Conservation (phyloP, 2,329 filamentous ascomycete species). For the Emmonsia crescens region DNA sequence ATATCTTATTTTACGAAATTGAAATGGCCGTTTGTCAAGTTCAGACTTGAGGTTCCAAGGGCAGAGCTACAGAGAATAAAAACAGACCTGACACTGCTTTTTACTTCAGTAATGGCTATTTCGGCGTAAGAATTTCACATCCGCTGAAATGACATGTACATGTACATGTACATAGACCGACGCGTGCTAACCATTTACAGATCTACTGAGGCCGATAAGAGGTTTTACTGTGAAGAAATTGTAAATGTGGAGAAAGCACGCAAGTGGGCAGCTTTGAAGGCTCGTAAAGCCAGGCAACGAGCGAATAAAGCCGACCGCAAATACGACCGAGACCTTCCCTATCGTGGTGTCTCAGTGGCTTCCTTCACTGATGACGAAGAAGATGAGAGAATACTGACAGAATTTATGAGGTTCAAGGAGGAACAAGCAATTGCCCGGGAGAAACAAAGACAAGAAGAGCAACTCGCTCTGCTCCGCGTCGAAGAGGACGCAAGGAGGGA, state of each 20-base stretch:
- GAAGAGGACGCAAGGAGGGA: neutral
- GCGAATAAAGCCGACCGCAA: neutral
- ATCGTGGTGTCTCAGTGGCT: neutral
- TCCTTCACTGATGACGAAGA: neutral
- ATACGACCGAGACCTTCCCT: neutral
- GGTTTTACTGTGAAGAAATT: slow-evolving; percentile 4
- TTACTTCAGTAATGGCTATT: slow-evolving; percentile 9
- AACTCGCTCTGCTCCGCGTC: neutral
- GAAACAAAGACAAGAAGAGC: neutral
- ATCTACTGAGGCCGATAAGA: slow-evolving; percentile 1
- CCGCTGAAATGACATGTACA: neutral
- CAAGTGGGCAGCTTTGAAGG: slow-evolving; percentile 1
- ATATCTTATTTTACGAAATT: slow-evolving; percentile 7
- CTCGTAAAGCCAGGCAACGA: slow-evolving; percentile 4
- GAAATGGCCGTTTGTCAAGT: slow-evolving; percentile 11
- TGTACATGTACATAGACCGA: neutral
- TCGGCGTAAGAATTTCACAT: neutral
- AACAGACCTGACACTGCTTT: slow-evolving; percentile 7
- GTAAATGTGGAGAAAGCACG: slow-evolving; percentile 3
- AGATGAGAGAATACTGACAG: neutral
- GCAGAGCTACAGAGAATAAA: slow-evolving; percentile 10
- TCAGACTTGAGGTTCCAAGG: slow-evolving; percentile 8
- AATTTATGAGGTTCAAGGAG: slow-evolving; percentile 2
- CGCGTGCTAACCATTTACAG: neutral
- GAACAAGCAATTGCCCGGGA: neutral